Evolutionary conservation across 768 basidiomycete species (phyloP).

Genomic region (Gymnopilus dilepis): DNA sequence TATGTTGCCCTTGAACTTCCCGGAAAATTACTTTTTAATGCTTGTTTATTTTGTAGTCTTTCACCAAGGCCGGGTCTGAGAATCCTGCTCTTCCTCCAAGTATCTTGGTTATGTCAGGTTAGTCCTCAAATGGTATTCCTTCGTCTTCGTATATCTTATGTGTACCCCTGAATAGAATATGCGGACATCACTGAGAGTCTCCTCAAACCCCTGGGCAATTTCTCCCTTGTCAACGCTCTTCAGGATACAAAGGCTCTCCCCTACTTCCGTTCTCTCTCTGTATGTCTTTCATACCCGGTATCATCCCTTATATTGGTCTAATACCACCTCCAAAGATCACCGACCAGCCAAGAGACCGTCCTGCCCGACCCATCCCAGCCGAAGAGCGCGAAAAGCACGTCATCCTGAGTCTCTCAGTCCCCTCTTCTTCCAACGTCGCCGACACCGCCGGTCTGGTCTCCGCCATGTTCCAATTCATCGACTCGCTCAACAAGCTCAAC

Average conservation of each 20-base stretch:
- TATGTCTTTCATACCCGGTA: conserved; percentile 40
- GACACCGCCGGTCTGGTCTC: conserved; percentile 66
- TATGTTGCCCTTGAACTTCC: conserved; percentile 43
- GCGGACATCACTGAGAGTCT: conserved; percentile 84
- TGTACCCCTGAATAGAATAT: conserved; percentile 57
- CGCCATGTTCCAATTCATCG: conserved; percentile 77
- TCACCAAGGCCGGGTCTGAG: conserved; percentile 75
- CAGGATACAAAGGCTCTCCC: conserved; percentile 66
- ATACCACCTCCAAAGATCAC: conserved; percentile 56
- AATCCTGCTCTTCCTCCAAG: conserved; percentile 60
- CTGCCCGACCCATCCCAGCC: conserved; percentile 53
- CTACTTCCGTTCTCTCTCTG: conserved; percentile 87
- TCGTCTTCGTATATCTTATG: conserved; percentile 1
- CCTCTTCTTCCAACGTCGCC: conserved; percentile 49
- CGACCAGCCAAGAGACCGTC: conserved; percentile 82
- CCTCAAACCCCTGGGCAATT: conserved; percentile 60
- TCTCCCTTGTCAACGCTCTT: conserved; percentile 59
- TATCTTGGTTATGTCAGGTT: conserved; percentile 80
- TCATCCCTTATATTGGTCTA: conserved; percentile 12
- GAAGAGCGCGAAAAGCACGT: conserved; percentile 72
- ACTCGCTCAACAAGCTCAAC: conserved; percentile 60
- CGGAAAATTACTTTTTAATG: not conserved
- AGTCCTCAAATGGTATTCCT: conserved; percentile 1
- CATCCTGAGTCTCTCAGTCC: conserved; percentile 67
- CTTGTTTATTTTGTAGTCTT: conserved; percentile 56